phyloP scores from a whole-genome alignment of 768 basidiomycete genomes.

The Mycena vitilis region DNA sequence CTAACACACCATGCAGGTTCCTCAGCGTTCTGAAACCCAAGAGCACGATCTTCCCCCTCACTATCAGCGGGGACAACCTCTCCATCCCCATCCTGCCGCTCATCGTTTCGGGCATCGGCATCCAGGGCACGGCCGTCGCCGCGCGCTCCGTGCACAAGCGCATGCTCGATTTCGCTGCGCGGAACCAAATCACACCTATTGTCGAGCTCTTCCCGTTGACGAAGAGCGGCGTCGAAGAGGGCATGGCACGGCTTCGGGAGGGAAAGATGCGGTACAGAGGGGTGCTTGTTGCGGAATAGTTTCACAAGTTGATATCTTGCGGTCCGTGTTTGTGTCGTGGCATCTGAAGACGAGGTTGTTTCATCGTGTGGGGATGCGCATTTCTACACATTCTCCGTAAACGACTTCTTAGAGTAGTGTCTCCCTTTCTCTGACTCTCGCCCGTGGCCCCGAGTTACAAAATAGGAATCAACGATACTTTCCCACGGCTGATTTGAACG shows the following conservation, averaged over 20 bases:
- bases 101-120: background rate
- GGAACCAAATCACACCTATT: conserved; percentile 43
- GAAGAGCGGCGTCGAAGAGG: conserved; percentile 39
- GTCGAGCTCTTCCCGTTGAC: conserved; percentile 47
- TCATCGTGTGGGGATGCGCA: too few relatives aligned
- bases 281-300: conserved; percentile 21
- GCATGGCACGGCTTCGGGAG: conserved; percentile 30
- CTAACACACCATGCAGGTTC: conserved; percentile 16
- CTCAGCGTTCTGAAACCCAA: conserved; percentile 26
- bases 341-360: too few relatives aligned
- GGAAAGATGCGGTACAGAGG: conserved; percentile 32
- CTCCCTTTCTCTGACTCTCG: too few relatives aligned
- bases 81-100: conserved; percentile 25
- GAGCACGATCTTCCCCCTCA: conserved; percentile 27
- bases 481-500: too few relatives aligned
- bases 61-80: conserved; percentile 10
- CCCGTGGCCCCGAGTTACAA: too few relatives aligned
- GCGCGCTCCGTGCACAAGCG: too few relatives aligned
- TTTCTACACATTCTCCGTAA: too few relatives aligned
- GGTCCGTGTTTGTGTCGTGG: too few relatives aligned
- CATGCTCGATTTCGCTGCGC: conserved; percentile 42
- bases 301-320: too few relatives aligned
- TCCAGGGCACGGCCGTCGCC: too few relatives aligned
- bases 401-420: too few relatives aligned
- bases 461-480: too few relatives aligned